A percentile compares a stretch with the other conserved stretches of the same genome.
These are phyloP conservation scores for Fraxinus quadrangulata DNA, from an alignment of 257 asterid species.

Conservation along the genomic window DNA sequence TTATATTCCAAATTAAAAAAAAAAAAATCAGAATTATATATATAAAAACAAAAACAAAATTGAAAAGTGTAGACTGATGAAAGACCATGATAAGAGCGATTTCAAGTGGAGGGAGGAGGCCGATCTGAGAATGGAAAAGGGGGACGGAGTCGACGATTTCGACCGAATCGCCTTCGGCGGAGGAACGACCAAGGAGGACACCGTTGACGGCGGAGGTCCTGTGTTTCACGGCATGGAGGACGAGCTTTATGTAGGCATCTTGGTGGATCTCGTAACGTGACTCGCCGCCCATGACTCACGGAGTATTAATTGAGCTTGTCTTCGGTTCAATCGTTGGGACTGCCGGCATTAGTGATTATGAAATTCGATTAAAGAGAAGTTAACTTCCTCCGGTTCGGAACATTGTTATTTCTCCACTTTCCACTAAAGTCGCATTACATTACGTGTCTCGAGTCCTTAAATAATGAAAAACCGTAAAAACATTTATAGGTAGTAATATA, in stretches of 20 bases:
- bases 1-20: neutral
- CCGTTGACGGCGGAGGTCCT: conserved; percentile 83
- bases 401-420: neutral
- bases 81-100: conserved; percentile 85
- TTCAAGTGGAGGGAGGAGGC: conserved; percentile 88
- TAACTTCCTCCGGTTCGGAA: neutral
- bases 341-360: neutral
- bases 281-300: conserved; percentile 71
- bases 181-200: conserved; percentile 82
- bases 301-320: conserved; percentile 16
- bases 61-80: neutral
- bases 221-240: conserved; percentile 90
- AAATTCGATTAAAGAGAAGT: neutral
- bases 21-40: conserved; percentile 1
- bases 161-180: conserved; percentile 41
- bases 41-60: neutral
- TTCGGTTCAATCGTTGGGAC: neutral
- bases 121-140: conserved; percentile 93
- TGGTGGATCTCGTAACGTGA: conserved; percentile 81
- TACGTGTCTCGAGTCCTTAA: too few relatives aligned
- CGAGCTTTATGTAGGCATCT: conserved; percentile 84
- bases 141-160: conserved; percentile 90
- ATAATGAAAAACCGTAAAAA: too few relatives aligned
- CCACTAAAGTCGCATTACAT: neutral
- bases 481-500: too few relatives aligned